These are phyloP conservation scores for Camellia lanceoleosa DNA, from an alignment of 148 eudicot species.

Conservation along the genomic window DNA sequence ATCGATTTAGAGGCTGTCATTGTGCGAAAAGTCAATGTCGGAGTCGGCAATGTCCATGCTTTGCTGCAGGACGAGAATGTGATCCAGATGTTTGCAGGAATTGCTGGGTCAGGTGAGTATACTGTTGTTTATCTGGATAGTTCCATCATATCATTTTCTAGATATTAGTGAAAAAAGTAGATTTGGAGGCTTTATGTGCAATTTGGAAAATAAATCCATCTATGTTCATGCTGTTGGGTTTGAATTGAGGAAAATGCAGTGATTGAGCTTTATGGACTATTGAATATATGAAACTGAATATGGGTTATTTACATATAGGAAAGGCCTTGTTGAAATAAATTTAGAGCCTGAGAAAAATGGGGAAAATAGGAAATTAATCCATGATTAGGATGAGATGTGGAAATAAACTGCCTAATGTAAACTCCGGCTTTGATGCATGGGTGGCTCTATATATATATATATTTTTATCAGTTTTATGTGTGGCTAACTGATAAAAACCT, in stretches of 20 bases:
- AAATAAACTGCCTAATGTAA: background rate
- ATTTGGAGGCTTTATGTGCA: background rate
- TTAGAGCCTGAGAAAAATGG: background rate
- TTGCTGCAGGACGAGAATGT: constrained; percentile 98
- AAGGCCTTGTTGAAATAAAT: background rate
- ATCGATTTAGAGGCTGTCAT: constrained; percentile 94
- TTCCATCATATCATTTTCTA: background rate
- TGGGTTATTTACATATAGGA: background rate
- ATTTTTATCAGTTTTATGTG: background rate
- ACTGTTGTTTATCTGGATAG: background rate
- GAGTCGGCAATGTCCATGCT: constrained; percentile 99
- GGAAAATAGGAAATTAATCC: background rate
- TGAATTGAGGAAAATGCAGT: background rate
- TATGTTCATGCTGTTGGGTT: background rate
- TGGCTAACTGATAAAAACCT: background rate
- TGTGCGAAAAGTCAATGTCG: constrained; percentile 99
- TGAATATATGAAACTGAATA: background rate
- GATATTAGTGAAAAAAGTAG: constrained; percentile 1
- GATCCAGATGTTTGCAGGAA: constrained; percentile 99
- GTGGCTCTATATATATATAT: background rate
- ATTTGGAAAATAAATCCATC: background rate
- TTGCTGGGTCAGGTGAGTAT: constrained; percentile 93
- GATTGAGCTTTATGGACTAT: background rate
- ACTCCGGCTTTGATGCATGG: background rate
- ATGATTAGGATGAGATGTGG: background rate